Base-by-base conservation (phyloP, 2,329 filamentous ascomycete genomes). In the Colletotrichum orchidophilum region DNA sequence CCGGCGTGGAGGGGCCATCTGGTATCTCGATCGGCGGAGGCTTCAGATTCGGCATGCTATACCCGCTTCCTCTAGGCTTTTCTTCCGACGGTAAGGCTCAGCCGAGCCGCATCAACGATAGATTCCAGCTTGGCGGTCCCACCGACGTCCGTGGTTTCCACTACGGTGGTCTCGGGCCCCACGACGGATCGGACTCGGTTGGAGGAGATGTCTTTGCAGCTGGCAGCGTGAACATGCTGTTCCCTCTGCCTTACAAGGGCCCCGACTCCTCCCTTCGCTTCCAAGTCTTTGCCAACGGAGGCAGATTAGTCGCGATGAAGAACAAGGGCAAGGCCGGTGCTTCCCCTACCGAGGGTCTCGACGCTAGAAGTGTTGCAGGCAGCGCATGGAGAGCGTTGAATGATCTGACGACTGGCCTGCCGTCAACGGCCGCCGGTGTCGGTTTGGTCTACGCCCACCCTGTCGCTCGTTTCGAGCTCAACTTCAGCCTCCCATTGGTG, bases 381-480 rank as follows among this genome's bases (percentile, higher is more conserved):
- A 87, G 87, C 75, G 83, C 94, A 79, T 79, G 81, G 15, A 81
- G 83, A 35, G 94, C 95, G 0, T 78, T 97, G 13, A 86, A 85
- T 5, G 92, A 96, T 72, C 83, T 98, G 18, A 85, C 87, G 24
- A 92, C 91, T 63, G 94, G 94, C 4, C 81, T 95, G 31, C 96
- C 96, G 0, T 98, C 94, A 79, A 86, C 95, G 39, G 93, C 96
- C 2, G 96, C 94, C 1, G 96, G 96, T 29, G 83, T 98, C 13
- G 96, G 96, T 0, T 84, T 99, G 26, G 95, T 99, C 1, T 99
- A 99, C 80, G 96, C 95, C 3, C 96, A 98, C 78, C 95, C 95
- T 0, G 92, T 96, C 24, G 96, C 96, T 12, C 86, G 96, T 66
- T 98, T 99, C 74, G 96, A 99, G 84, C 86, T 99, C 75, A 99